These are phyloP conservation scores for Aureobasidium lini DNA, from an alignment of 2,329 filamentous ascomycete genomes.

Conservation along the genomic window DNA sequence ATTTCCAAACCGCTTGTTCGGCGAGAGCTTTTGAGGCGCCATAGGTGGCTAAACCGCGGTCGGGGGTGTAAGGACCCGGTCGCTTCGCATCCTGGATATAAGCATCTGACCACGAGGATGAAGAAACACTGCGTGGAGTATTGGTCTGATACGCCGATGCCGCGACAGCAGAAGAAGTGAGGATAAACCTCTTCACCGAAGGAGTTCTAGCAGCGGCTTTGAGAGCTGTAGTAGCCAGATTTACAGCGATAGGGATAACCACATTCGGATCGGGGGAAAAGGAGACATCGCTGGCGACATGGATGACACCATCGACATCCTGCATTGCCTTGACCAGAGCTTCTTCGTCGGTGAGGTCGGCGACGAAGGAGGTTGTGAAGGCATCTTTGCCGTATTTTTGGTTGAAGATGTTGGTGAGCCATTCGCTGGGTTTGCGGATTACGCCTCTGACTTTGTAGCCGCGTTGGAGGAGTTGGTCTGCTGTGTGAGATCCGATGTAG, in stretches of 20 bases:
- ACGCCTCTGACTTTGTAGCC: slow-evolving; percentile 3
- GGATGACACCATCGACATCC: not conserved
- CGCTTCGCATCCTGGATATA: not conserved
- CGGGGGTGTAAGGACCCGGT: slow-evolving; percentile 1
- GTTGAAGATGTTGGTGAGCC: not conserved
- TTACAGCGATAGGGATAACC: slow-evolving; percentile 6
- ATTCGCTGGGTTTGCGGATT: not conserved
- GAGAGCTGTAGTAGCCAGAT: not conserved
- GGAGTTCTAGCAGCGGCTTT: not conserved
- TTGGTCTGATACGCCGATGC: not conserved
- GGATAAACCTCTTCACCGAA: not conserved
- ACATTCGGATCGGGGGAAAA: not conserved
- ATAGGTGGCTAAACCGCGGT: not conserved
- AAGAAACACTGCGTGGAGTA: not conserved
- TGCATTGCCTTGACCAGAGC: not conserved
- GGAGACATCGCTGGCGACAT: slow-evolving; percentile 6
- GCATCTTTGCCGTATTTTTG: not conserved
- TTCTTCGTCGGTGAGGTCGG: not conserved
- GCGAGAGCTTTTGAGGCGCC: not conserved
- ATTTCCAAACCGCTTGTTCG: slow-evolving; percentile 8
- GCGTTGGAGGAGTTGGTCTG: not conserved
- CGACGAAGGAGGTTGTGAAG: not conserved
- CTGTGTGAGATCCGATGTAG: slow-evolving; percentile 2
- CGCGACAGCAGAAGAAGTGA: not conserved
- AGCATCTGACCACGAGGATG: not conserved